These are phyloP conservation scores for Peniophora sp. DNA, from an alignment of 1,284 basidiomycete genomes.

Conservation along the genomic window DNA sequence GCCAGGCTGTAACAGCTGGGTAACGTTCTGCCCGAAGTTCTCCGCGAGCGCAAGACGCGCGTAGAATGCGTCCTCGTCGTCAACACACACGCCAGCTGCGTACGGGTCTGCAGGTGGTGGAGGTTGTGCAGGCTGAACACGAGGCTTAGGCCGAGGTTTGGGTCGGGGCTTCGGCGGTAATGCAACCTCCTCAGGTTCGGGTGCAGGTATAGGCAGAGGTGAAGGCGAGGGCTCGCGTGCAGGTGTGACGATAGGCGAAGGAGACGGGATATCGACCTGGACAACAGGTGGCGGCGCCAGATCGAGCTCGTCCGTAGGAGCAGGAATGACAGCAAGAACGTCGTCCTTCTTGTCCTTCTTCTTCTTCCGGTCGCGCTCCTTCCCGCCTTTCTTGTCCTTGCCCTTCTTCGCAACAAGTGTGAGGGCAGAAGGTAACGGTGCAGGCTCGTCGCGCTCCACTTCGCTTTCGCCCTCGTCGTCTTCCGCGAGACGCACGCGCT, in stretches of 20 bases:
- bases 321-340: constrained; percentile 45
- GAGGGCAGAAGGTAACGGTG: constrained; percentile 9
- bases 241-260: neutral
- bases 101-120: constrained; percentile 53
- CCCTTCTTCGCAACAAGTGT: constrained; percentile 25
- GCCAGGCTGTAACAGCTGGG: constrained; percentile 18
- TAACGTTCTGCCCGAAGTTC: constrained; percentile 4
- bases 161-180: constrained; percentile 26
- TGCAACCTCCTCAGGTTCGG: constrained; percentile 32
- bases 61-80: constrained; percentile 92
- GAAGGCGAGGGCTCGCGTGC: neutral
- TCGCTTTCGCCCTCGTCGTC: constrained; percentile 19
- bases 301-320: constrained; percentile 25
- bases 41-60: constrained; percentile 55
- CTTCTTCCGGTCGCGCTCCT: constrained; percentile 21
- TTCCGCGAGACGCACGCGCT: constrained; percentile 15
- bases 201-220: constrained; percentile 2
- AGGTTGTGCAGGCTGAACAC: constrained; percentile 30
- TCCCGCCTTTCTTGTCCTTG: constrained; percentile 32
- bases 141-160: constrained; percentile 22
- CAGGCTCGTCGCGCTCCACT: constrained; percentile 27
- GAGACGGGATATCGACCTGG: constrained; percentile 36
- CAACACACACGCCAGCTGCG: constrained; percentile 58
- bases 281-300: constrained; percentile 43
- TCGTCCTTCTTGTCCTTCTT: constrained; percentile 22